Evolutionary conservation across 164 flowering plant genomes (phyloP).

Genomic region (Protea cynaroides): DNA sequence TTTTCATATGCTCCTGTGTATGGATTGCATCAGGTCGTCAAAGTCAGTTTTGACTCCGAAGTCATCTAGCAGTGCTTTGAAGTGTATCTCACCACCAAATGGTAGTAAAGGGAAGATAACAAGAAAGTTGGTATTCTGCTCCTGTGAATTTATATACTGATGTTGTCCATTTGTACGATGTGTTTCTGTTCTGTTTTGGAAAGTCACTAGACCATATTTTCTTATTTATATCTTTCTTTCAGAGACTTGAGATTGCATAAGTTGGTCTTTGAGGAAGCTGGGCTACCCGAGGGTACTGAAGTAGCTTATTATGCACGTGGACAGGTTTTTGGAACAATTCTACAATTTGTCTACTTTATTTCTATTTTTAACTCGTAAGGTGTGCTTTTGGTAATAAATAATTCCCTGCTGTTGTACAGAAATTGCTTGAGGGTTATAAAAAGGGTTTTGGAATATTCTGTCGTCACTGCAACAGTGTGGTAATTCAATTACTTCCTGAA

Average conservation of each 20-base stretch:
- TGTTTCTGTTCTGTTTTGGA: neutral
- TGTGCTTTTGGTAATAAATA: neutral
- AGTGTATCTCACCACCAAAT: constrained; percentile 17
- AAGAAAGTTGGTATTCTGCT: constrained; percentile 48
- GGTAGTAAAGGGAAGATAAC: constrained; percentile 59
- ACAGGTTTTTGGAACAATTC: constrained; percentile 41
- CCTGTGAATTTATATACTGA: constrained; percentile 1
- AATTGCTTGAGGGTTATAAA: constrained; percentile 61
- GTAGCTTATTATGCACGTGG: constrained; percentile 63
- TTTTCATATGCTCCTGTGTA: neutral
- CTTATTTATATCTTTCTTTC: constrained; percentile 7
- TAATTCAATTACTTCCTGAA: constrained; percentile 18
- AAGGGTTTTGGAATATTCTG: constrained; percentile 69
- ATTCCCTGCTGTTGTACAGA: constrained; percentile 35
- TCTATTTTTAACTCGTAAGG: neutral
- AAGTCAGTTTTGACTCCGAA: constrained; percentile 13
- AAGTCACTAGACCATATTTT: constrained; percentile 1
- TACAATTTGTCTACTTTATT: no score
- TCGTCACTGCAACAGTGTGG: constrained; percentile 64
- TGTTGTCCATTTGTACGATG: neutral
- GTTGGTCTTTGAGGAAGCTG: constrained; percentile 63
- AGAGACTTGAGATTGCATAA: constrained; percentile 85
- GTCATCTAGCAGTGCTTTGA: constrained; percentile 19
- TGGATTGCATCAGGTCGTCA: constrained; percentile 30
- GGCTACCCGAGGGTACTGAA: constrained; percentile 81